Base-by-base conservation (phyloP, 805 yeast genomes). In the Cyberlindnera sargentensis region DNA sequence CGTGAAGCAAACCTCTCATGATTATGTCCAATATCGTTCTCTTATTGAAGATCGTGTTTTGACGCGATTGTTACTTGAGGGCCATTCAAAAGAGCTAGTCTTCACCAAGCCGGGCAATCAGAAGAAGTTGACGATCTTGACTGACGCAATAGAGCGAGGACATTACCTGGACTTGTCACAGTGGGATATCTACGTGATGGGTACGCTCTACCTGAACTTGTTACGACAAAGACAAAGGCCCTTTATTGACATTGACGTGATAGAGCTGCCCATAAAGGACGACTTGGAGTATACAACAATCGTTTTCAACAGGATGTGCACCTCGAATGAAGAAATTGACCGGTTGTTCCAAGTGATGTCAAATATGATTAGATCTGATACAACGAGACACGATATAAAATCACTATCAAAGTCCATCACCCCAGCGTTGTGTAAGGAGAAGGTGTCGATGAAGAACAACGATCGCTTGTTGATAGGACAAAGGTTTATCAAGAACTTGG, bases 131-230 rank as follows among this genome's bases (percentile, higher is more conserved):
- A 55, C 70, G 40, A 68, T 78, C 23, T 58, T 78, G 36, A 62
- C 66, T 40, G 71, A 67, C 47, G 72, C 81, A 34, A 72, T 78
- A 25, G 71, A 68, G 31, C 63, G 82, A 47, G 76, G 76, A 54
- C 80, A 78, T 55, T 65, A 76, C 39, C 62, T 76, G 34, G 80
- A 80, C 68, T 65, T 79, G 35, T 78, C 80, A 37, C 84, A 79
- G 59, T 78, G 84, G 83, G 80, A 78, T 58, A 63, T 80, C 30
- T 68, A 67, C 43, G 62, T 67, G 5, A 56, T 71, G 42, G 72
- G 71, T 3, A 63, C 74, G 3, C 60, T 70, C 3, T 68, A 63
- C 41, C 51, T 73, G 8, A 64, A 70, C 45, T 73, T 69, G 42
- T 57, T 86, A 31, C 65, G 71, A 44, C 77, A 72, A 31, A 67